Conservation (phyloP, 306 rosid genomes). For the Pyrus betulifolia region DNA sequence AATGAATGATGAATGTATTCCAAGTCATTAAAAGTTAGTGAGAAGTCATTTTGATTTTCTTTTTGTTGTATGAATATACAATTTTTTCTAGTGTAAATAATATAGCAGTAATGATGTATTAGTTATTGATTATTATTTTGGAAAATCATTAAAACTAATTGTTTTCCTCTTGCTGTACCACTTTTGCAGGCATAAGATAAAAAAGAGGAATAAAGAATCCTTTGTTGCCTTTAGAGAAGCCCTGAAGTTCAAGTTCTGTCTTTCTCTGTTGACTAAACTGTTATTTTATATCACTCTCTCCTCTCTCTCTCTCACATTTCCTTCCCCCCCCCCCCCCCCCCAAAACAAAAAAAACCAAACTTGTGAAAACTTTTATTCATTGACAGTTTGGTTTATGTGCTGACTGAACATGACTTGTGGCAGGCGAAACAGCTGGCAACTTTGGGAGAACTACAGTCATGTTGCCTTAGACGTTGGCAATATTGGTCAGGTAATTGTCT, state of each 20-base stretch:
- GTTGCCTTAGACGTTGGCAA: slow-evolving; percentile 85
- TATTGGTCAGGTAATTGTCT: slow-evolving; percentile 55
- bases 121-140: not conserved
- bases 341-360: not conserved
- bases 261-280: slow-evolving; percentile 6
- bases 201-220: slow-evolving; percentile 80
- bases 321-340: not conserved
- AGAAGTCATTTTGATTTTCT: not conserved
- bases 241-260: slow-evolving; percentile 74
- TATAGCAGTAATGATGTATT: not conserved
- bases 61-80: not conserved
- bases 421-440: slow-evolving; percentile 93
- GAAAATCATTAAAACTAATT: not conserved
- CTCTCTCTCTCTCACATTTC: not conserved
- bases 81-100: not conserved
- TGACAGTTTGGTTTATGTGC: slow-evolving; percentile 12
- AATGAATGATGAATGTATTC: not conserved
- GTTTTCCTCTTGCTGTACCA: slow-evolving; percentile 13
- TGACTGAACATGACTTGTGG: slow-evolving; percentile 31
- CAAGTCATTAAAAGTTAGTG: not conserved
- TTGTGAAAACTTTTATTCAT: not conserved
- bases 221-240: slow-evolving; percentile 92
- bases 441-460: slow-evolving; percentile 86
- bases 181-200: slow-evolving; percentile 81
- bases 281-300: not conserved